Evolutionary conservation across 179 eudicot genomes (phyloP).

Genomic region (Kewa caespitosa): DNA sequence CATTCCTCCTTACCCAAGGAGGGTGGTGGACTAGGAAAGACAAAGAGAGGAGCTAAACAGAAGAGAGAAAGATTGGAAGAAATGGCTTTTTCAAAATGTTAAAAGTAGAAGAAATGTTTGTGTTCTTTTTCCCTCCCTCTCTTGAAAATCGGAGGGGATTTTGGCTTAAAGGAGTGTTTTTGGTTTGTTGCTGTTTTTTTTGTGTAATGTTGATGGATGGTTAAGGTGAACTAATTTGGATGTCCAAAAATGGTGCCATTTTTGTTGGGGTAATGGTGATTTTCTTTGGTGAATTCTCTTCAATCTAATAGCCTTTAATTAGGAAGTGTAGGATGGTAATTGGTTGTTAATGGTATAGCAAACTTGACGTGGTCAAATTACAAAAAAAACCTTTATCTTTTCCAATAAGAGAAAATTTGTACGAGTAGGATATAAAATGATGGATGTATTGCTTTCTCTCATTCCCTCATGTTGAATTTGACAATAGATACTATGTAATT

Average conservation of each 20-base stretch:
- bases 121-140: conserved; percentile 11
- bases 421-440: no score
- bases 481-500: no score
- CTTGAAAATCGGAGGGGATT: conserved; percentile 32
- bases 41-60: conserved; percentile 6
- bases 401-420: neutral
- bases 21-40: conserved; percentile 11
- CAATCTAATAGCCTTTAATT: conserved; percentile 8
- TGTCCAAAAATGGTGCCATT: conserved; percentile 25
- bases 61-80: neutral
- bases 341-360: neutral
- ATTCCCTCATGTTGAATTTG: no score
- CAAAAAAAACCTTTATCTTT: neutral
- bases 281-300: conserved; percentile 17
- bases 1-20: conserved; percentile 45
- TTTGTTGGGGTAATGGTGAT: conserved; percentile 28
- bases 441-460: neutral
- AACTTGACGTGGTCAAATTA: conserved; percentile 21
- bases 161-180: conserved; percentile 18
- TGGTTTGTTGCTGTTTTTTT: conserved; percentile 10
- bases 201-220: conserved; percentile 27
- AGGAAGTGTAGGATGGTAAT: conserved; percentile 10
- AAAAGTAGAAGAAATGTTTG: conserved; percentile 9
- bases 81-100: neutral
- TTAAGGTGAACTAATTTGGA: conserved; percentile 18